Percentiles rank a stretch among this genome's conserved stretches.
These are phyloP conservation scores for Nothophytophthora sp. DNA, from an alignment of 352 stramenopile species.

Conservation along the genomic window DNA sequence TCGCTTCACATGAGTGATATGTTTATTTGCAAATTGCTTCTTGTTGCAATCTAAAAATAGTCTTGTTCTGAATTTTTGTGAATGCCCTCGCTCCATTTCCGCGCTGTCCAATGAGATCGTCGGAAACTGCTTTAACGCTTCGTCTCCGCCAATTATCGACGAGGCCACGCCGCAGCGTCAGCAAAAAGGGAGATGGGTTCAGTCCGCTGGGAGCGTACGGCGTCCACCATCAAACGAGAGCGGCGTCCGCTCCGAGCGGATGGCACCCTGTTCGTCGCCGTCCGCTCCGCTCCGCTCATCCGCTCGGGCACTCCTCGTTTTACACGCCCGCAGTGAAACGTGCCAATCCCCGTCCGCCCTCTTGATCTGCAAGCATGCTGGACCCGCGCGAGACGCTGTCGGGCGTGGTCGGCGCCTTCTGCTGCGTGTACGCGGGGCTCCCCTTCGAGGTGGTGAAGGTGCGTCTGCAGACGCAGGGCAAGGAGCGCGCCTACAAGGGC, in stretches of 20 bases:
- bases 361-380: conserved; percentile 46
- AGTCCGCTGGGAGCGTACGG: not conserved
- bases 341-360: not conserved
- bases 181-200: not conserved
- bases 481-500: conserved; percentile 57
- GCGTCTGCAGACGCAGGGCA: conserved; percentile 77
- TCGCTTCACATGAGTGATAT: too few relatives aligned
- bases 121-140: not conserved
- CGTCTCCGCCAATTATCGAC: not conserved
- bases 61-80: too few relatives aligned
- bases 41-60: too few relatives aligned
- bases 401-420: conserved; percentile 77
- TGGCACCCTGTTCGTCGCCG: too few relatives aligned
- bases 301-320: too few relatives aligned
- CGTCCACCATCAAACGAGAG: not conserved
- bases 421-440: conserved; percentile 83
- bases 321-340: not conserved
- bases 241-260: too few relatives aligned
- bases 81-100: not conserved
- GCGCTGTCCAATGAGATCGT: not conserved
- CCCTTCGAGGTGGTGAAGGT: conserved; percentile 90
- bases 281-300: too few relatives aligned
- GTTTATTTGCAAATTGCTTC: too few relatives aligned
- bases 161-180: not conserved
- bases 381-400: conserved; percentile 77